These are phyloP conservation scores for Myxozyma lipomycoides DNA, from an alignment of 805 yeast species.

Conservation along the genomic window DNA sequence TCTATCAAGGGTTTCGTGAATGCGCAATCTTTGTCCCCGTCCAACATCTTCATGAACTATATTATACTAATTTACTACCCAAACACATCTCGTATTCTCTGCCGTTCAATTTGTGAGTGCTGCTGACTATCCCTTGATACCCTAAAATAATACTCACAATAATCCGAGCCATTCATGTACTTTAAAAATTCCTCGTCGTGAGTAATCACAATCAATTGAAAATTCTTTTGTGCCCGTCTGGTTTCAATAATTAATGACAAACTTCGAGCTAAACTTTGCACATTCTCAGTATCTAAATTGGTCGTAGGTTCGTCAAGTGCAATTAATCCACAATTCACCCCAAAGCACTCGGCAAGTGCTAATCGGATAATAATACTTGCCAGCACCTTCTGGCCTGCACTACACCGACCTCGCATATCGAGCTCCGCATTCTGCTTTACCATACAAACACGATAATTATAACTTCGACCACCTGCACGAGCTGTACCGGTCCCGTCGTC, in stretches of 20 bases:
- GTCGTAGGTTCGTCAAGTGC: constrained; percentile 98
- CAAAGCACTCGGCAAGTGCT: constrained; percentile 94
- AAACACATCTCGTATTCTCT: constrained; percentile 21
- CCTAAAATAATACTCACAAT: constrained; percentile 81
- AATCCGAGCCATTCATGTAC: constrained; percentile 78
- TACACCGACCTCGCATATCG: constrained; percentile 97
- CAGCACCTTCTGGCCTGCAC: constrained; percentile 95
- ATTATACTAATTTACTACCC: not conserved
- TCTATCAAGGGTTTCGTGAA: no score
- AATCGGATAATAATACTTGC: constrained; percentile 88
- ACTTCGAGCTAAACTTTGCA: constrained; percentile 80
- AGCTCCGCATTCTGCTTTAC: constrained; percentile 83
- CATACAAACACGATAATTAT: constrained; percentile 60
- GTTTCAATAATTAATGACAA: constrained; percentile 68
- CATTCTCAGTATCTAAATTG: constrained; percentile 82
- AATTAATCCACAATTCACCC: constrained; percentile 89
- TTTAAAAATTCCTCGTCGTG: constrained; percentile 90
- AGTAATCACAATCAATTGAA: constrained; percentile 91
- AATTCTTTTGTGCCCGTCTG: constrained; percentile 75
- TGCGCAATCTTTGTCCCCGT: no score
- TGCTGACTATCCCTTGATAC: constrained; percentile 78
- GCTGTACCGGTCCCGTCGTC: constrained; percentile 44
- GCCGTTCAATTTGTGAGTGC: constrained; percentile 66
- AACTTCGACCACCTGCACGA: constrained; percentile 10
- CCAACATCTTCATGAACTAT: no score